Evolutionary conservation across 345 rosid genomes (phyloP), one percentile per base, ranked within the genome.

Genomic region (Kernera saxatilis): DNA sequence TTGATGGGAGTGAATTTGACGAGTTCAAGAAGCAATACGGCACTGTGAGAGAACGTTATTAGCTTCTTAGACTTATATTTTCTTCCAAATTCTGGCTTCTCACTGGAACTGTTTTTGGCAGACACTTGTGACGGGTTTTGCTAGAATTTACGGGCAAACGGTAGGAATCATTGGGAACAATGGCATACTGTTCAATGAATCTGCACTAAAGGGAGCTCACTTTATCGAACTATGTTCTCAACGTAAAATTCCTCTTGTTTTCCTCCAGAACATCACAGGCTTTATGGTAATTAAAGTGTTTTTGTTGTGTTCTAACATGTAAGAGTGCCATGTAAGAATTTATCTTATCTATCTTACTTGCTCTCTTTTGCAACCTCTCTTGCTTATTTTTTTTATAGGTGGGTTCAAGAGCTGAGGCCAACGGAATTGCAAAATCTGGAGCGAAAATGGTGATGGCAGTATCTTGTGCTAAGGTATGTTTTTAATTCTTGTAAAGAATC

Each of bases 381-480:
- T 2, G 26, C 50, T 75, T 54, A 63, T 73, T n/a, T n/a, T n/a
- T n/a, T n/a, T 35, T 35, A 35, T 8, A 92, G 98, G 98, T 93
- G 73, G 98, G 98, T 27, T 91, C 98, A 76, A 86, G 86, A 84
- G 87, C 98, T 23, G 98, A 93, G 84, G 97, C 96, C 68, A 87
- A 79, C 71, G 98, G 98, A 50, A 93, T 93, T 71, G 98, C 98
- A 65, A 93, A 91, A 86, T 80, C 98, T 27, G 98, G 97, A 70
- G 98, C 97, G 10, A 93, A 93, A 84, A 85, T 91, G 97, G 98
- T 93, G 76, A 91, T 91, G 98, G 98, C 98, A 73, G 96, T 93
- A 73, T 87, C 97, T 51, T 89, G 96, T 79, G 97, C 97, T 40
- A 91, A 89, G 96, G 97, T 91, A 58, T 19, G 78, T n/a, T 37